phyloP scores from a whole-genome alignment of 768 basidiomycete genomes.

The Trametes elegans region DNA sequence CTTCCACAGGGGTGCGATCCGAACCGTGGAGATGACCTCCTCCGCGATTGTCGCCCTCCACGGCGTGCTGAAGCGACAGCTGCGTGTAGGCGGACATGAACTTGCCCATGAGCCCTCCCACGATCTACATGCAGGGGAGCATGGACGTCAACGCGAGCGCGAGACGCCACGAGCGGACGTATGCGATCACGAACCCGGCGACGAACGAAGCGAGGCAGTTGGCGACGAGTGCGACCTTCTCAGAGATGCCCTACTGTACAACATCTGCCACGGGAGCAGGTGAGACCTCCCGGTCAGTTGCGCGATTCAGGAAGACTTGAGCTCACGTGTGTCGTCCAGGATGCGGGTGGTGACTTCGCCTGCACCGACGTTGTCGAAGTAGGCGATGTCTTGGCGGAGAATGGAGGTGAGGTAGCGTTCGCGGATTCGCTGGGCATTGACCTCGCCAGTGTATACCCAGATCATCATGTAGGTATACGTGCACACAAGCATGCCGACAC shows the following conservation, averaged over 20 bases:
- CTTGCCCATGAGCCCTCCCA: slow-evolving; percentile 69
- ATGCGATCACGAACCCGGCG: slow-evolving; percentile 77
- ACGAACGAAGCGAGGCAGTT: slow-evolving; percentile 68
- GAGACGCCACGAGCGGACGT: slow-evolving; percentile 69
- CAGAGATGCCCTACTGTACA: slow-evolving; percentile 87
- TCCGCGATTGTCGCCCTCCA: slow-evolving; percentile 82
- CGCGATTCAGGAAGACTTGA: neutral
- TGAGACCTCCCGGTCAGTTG: neutral
- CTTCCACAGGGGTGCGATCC: slow-evolving; percentile 92
- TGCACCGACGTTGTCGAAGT: slow-evolving; percentile 90
- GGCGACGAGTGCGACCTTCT: slow-evolving; percentile 75
- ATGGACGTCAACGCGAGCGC: slow-evolving; percentile 82
- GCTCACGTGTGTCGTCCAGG: slow-evolving; percentile 79
- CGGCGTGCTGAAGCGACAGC: slow-evolving; percentile 70
- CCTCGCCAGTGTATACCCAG: slow-evolving; percentile 78
- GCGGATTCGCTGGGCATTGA: slow-evolving; percentile 79
- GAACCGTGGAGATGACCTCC: slow-evolving; percentile 87
- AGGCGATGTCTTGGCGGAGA: slow-evolving; percentile 84
- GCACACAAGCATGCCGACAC: slow-evolving; percentile 69
- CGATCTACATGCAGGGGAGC: slow-evolving; percentile 76
- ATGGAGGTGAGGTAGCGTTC: slow-evolving; percentile 79
- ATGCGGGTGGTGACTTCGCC: slow-evolving; percentile 96
- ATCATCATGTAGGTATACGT: slow-evolving; percentile 69
- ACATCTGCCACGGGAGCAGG: too few relatives aligned
- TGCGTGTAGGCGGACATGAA: slow-evolving; percentile 61